Base-by-base conservation (phyloP, 1,284 basidiomycete genomes). In the Ceratorhiza oryzae-sativae region DNA sequence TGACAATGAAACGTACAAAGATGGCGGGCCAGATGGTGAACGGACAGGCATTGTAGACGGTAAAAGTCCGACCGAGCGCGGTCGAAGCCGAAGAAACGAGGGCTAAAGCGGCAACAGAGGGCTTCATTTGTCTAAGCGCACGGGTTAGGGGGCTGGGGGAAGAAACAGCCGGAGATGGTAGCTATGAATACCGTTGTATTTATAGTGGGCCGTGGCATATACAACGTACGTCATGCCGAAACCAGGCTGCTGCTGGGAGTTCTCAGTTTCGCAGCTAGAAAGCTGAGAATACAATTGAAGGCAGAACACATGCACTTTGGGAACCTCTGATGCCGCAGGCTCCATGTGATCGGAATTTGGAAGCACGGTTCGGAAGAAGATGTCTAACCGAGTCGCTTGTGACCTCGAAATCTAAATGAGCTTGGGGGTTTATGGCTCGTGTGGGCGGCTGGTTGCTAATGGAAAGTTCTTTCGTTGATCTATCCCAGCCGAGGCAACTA, bases 41-140 rank as follows among this genome's bases (percentile, higher is more conserved):
- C 15, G 78, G 77, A 60, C 82, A 83, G 0, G 67, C 76, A 75
- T 83, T 83, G 55, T 78, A 76, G n/a, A 77, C 83, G 12, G 81
- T 83, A 71, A 84, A 80, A n/a, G 82, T 83, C 61, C 85, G 80
- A 39, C 46, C 62, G 20, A 53, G 34, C 15, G 18, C 58, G 63
- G 82, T 82, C 56, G 79, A 63, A 8, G 74, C 78, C 23, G 72
- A 73, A 1, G 78, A 73, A 20, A 74, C 61, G 32, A 78, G 71
- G 25, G n/a, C 53, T 34, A 36, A 13, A 36, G 53, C 53, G 20
- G 49, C 73, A 18, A 76, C 74, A 36, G 76, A 46, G 32, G 76
- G 34, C 30, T 46, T 55, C 53, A 61, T 65, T 18, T 55, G 6
- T 45, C 15, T 9, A 45, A 18, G n/a, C n/a, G n/a, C n/a, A n/a